A percentile compares a stretch with the other conserved stretches of the same genome.
Conservation (phyloP, 2,329 filamentous ascomycete species). For the Elsinoe arachidis region DNA sequence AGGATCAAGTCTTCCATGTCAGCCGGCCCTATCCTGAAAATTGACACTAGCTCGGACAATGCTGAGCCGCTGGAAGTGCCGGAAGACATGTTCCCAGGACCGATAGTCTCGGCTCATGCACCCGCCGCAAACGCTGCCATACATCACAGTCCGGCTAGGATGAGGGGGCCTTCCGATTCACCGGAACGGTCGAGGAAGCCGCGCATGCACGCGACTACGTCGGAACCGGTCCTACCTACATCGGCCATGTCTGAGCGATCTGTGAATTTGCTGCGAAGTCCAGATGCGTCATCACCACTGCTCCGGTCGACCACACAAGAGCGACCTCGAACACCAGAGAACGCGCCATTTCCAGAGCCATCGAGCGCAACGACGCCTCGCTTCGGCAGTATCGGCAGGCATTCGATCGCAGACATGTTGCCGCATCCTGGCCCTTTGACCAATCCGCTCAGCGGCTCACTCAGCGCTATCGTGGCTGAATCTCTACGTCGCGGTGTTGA, state of each 20-base stretch:
- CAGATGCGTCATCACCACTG: conserved; percentile 10
- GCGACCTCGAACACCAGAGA: conserved; percentile 16
- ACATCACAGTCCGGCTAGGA: conserved; percentile 21
- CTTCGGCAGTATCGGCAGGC: conserved; percentile 33
- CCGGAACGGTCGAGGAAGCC: conserved; percentile 19
- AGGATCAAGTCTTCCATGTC: conserved; percentile 14
- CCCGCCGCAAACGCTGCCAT: conserved; percentile 25
- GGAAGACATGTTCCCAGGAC: conserved; percentile 8
- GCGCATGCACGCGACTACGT: conserved; percentile 30
- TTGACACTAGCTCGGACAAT: conserved; percentile 17
- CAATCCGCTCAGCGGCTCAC: conserved; percentile 50
- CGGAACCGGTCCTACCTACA: conserved; percentile 24
- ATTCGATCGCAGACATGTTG: conserved; percentile 48
- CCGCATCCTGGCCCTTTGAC: conserved; percentile 48
- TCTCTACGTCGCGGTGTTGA: conserved; percentile 50
- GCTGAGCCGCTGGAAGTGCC: conserved; percentile 10
- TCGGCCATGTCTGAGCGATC: conserved; percentile 19
- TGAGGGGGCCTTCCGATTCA: conserved; percentile 16
- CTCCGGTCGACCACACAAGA: conserved; percentile 20
- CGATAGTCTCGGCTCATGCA: conserved; percentile 11
- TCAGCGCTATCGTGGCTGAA: conserved; percentile 57
- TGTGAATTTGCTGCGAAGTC: conserved; percentile 16
- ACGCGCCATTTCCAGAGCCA: conserved; percentile 19
- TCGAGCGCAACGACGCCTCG: conserved; percentile 4
- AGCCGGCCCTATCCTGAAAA: conserved; percentile 18